Conservation (phyloP, 2,329 filamentous ascomycete genomes). For the Hypoxylon sp. region DNA sequence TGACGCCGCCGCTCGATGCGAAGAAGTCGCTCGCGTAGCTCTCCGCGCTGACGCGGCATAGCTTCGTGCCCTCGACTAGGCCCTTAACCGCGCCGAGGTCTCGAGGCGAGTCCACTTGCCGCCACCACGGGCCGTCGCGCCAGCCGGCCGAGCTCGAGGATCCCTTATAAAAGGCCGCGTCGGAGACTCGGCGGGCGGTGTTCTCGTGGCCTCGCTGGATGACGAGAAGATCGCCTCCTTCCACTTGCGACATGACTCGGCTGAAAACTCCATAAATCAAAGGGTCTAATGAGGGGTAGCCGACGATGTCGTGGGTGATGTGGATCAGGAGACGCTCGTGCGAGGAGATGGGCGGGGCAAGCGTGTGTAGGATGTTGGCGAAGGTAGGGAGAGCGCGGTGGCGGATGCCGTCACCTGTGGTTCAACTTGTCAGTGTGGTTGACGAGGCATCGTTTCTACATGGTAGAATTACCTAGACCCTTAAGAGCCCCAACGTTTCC, state of each 20-base stretch:
- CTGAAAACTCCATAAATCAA: conserved; percentile 92
- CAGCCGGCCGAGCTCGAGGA: conserved; percentile 66
- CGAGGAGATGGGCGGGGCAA: conserved; percentile 94
- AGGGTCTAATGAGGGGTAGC: conserved; percentile 93
- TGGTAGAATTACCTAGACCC: conserved; percentile 70
- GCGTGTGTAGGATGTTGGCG: conserved; percentile 90
- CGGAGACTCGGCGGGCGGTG: conserved; percentile 70
- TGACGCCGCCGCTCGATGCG: conserved; percentile 76
- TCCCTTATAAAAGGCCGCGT: conserved; percentile 62
- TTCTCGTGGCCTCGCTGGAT: conserved; percentile 93
- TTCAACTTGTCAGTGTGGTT: conserved; percentile 27
- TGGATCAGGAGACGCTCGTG: conserved; percentile 98
- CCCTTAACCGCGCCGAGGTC: conserved; percentile 84
- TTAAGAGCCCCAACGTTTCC: conserved; percentile 84
- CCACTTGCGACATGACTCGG: conserved; percentile 98
- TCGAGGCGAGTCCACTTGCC: conserved; percentile 72
- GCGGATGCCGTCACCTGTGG: conserved; percentile 82
- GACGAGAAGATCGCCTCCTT: conserved; percentile 93
- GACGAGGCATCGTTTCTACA: too few relatives aligned
- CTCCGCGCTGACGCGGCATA: conserved; percentile 89
- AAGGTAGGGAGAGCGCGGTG: conserved; percentile 92
- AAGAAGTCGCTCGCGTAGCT: conserved; percentile 89
- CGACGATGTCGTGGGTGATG: conserved; percentile 93
- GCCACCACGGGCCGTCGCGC: conserved; percentile 98
- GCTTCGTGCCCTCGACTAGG: conserved; percentile 85